These are phyloP conservation scores for Biscogniauxia marginata DNA, from an alignment of 2,329 filamentous ascomycete species.

Conservation along the genomic window DNA sequence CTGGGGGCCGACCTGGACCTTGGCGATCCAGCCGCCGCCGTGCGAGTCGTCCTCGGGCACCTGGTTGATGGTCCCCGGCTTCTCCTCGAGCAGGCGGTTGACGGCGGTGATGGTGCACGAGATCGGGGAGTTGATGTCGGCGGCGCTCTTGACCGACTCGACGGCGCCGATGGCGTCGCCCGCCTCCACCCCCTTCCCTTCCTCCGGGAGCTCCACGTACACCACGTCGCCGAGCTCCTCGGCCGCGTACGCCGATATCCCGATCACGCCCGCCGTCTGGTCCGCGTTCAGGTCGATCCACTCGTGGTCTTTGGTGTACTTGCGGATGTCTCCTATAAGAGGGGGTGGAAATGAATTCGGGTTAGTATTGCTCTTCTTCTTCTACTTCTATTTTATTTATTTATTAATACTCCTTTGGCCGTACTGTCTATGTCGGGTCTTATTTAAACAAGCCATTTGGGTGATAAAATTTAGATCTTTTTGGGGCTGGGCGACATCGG, in stretches of 20 bases:
- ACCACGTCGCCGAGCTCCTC: conserved; percentile 94
- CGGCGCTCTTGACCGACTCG: conserved; percentile 98
- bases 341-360: not conserved
- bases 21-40: conserved; percentile 87
- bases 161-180: conserved; percentile 91
- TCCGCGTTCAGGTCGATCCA: conserved; percentile 90
- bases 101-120: conserved; percentile 71
- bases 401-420: no score
- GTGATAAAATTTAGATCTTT: not conserved
- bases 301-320: conserved; percentile 96
- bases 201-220: conserved; percentile 87
- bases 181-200: conserved; percentile 64
- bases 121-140: conserved; percentile 90
- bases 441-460: not conserved
- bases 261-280: conserved; percentile 75
- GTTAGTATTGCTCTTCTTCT: not conserved
- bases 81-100: conserved; percentile 77
- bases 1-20: conserved; percentile 72
- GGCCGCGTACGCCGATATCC: conserved; percentile 89
- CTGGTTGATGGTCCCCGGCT: conserved; percentile 84
- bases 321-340: conserved; percentile 62
- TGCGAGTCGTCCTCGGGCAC: conserved; percentile 76
- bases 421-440: no score
- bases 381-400: no score
- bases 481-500: conserved; percentile 36